These are phyloP conservation scores for Saccharomycopsis hybrid DNA, from an alignment of 1,139 yeast species.

Conservation along the genomic window DNA sequence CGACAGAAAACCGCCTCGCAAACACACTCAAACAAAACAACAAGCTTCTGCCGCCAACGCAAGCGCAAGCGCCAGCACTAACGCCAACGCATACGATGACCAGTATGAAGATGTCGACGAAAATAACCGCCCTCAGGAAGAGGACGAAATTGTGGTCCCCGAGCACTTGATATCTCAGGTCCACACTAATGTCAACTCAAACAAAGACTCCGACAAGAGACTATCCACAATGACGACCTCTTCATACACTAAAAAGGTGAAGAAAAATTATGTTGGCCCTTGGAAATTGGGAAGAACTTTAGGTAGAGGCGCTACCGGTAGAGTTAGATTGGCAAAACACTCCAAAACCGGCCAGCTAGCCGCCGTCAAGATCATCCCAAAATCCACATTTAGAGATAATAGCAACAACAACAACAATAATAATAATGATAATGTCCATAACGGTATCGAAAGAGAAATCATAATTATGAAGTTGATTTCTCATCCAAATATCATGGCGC, in stretches of 20 bases:
- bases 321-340: conserved; percentile 89
- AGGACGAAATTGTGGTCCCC: conserved; percentile 20
- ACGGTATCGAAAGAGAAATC: conserved; percentile 95
- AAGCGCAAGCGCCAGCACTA: conserved; percentile 2
- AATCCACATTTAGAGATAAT: conserved; percentile 52
- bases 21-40: neutral
- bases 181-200: conserved; percentile 5
- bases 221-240: conserved; percentile 29
- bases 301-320: conserved; percentile 93
- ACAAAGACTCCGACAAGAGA: conserved; percentile 8
- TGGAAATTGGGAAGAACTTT: conserved; percentile 94
- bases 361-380: conserved; percentile 95
- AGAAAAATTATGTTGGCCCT: conserved; percentile 82
- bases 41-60: neutral
- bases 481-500: conserved; percentile 91
- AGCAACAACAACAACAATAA: conserved; percentile 22
- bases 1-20: conserved; percentile 4
- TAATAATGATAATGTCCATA: conserved; percentile 43
- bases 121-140: neutral
- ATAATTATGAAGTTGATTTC: conserved; percentile 85
- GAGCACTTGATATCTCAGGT: conserved; percentile 21
- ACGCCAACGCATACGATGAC: conserved; percentile 1
- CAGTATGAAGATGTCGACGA: conserved; percentile 5
- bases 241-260: conserved; percentile 41
- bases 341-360: conserved; percentile 81